phyloP scores from a whole-genome alignment of 208 protist genomes.

The Strigomonas oncopelti region DNA sequence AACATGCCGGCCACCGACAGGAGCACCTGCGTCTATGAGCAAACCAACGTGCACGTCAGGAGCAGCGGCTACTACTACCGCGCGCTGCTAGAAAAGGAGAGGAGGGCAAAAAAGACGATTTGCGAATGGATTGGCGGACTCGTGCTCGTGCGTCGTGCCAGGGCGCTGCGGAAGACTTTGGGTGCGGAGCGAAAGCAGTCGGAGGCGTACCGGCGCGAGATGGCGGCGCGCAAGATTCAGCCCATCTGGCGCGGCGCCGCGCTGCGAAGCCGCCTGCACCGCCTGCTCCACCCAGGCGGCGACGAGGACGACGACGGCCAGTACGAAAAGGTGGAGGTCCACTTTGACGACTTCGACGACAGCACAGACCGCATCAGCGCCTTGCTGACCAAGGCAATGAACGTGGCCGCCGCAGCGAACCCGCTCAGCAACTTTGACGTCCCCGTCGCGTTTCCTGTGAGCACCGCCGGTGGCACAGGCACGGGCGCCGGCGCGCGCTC shows the following conservation, averaged over 20 bases:
- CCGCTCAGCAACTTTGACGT: slow-evolving; percentile 21
- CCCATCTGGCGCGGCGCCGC: slow-evolving; percentile 81
- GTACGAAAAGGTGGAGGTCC: slow-evolving; percentile 51
- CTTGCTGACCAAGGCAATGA: slow-evolving; percentile 34
- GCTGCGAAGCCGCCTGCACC: slow-evolving; percentile 58
- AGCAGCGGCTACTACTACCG: slow-evolving; percentile 6
- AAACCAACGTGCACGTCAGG: not conserved
- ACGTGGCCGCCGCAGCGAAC: slow-evolving; percentile 20
- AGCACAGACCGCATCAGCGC: slow-evolving; percentile 14
- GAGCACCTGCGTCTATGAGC: not conserved
- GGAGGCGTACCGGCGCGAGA: slow-evolving; percentile 34
- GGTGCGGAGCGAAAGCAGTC: slow-evolving; percentile 17
- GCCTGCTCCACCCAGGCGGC: slow-evolving; percentile 29
- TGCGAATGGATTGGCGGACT: slow-evolving; percentile 27
- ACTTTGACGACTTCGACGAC: slow-evolving; percentile 22
- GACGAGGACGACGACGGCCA: slow-evolving; percentile 45
- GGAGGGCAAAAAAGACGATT: slow-evolving; percentile 24
- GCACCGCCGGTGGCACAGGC: not conserved
- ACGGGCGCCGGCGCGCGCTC: not conserved
- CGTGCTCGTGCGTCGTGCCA: slow-evolving; percentile 23
- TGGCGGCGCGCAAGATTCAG: slow-evolving; percentile 68
- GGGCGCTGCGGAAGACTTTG: slow-evolving; percentile 27
- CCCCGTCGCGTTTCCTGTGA: slow-evolving; percentile 6
- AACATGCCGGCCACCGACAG: not conserved
- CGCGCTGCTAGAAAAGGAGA: slow-evolving; percentile 11